Evolutionary conservation across 2,329 filamentous ascomycete species (phyloP).

Genomic region (Stagonosporopsis vannaccii): DNA sequence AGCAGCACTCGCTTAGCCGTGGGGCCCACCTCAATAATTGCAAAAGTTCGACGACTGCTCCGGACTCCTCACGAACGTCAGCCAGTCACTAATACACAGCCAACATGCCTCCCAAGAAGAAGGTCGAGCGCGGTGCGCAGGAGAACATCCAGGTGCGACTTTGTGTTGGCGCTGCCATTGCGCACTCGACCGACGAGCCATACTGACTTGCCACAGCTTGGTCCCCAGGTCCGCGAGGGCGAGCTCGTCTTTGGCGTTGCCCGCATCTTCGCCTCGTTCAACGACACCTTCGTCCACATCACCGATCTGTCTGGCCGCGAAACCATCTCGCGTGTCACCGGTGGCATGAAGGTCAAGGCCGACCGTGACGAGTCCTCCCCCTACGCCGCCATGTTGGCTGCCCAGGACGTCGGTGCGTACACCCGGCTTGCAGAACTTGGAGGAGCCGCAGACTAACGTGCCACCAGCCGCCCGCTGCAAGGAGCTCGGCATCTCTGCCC

Average conservation of each 20-base stretch:
- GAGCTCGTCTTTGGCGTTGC: constrained; percentile 98
- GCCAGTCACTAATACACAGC: constrained; percentile 42
- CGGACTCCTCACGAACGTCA: constrained; percentile 29
- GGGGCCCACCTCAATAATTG: constrained; percentile 22
- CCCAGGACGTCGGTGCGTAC: constrained; percentile 72
- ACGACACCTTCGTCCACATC: constrained; percentile 81
- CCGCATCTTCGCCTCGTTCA: constrained; percentile 90
- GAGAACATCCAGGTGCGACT: constrained; percentile 77
- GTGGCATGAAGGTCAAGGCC: constrained; percentile 99
- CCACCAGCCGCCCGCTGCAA: constrained; percentile 80
- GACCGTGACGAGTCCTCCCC: constrained; percentile 99
- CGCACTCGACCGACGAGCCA: neutral
- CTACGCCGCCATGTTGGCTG: constrained; percentile 99
- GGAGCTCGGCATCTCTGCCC: constrained; percentile 87
- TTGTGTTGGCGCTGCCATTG: neutral
- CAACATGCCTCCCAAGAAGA: constrained; percentile 88
- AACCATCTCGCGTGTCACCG: constrained; percentile 99
- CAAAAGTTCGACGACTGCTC: constrained; percentile 25
- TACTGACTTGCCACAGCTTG: constrained; percentile 61
- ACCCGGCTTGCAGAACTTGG: neutral
- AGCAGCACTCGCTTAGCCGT: constrained; percentile 17
- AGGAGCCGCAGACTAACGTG: neutral
- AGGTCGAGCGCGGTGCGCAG: constrained; percentile 76
- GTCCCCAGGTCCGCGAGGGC: constrained; percentile 95
- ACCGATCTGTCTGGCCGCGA: constrained; percentile 99